These are phyloP conservation scores for Metschnikowia orientalis DNA, from an alignment of 805 yeast genomes.

Conservation along the genomic window DNA sequence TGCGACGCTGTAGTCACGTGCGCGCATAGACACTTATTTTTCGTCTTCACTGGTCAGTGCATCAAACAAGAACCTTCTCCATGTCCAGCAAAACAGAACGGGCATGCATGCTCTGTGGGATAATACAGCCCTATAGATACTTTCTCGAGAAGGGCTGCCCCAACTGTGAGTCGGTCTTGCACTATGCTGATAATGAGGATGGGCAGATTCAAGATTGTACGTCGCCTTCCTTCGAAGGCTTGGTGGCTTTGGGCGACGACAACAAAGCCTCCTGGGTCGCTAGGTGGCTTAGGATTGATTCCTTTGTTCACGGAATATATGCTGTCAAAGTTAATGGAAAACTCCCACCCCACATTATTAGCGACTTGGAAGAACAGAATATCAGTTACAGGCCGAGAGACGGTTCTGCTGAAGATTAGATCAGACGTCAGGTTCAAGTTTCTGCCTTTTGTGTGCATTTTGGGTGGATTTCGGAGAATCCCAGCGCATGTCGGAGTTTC, in stretches of 20 bases:
- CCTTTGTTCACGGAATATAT: constrained; percentile 82
- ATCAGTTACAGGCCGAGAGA: constrained; percentile 90
- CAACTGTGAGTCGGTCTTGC: constrained; percentile 87
- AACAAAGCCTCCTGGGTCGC: constrained; percentile 88
- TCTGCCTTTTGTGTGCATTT: too few relatives aligned
- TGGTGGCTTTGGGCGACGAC: constrained; percentile 85
- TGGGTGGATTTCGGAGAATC: too few relatives aligned
- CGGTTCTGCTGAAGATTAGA: constrained; percentile 69
- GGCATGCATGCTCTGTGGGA: constrained; percentile 97
- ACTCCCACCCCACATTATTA: constrained; percentile 79
- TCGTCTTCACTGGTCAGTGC: background rate
- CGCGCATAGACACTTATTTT: constrained; percentile 1
- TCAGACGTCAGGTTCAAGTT: too few relatives aligned
- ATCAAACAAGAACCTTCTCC: constrained; percentile 1
- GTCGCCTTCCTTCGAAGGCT: constrained; percentile 93
- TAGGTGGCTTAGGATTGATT: constrained; percentile 88
- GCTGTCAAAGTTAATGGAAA: constrained; percentile 93
- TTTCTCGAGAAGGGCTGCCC: constrained; percentile 91
- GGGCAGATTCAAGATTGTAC: constrained; percentile 86
- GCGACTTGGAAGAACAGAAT: constrained; percentile 68
- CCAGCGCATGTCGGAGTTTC: too few relatives aligned
- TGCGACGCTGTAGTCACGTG: too few relatives aligned
- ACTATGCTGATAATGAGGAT: constrained; percentile 73
- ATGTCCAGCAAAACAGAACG: constrained; percentile 69
- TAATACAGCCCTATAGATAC: constrained; percentile 68